Evolutionary conservation across 176 grass and related monocot species (phyloP).

Genomic region (Secale cereale): DNA sequence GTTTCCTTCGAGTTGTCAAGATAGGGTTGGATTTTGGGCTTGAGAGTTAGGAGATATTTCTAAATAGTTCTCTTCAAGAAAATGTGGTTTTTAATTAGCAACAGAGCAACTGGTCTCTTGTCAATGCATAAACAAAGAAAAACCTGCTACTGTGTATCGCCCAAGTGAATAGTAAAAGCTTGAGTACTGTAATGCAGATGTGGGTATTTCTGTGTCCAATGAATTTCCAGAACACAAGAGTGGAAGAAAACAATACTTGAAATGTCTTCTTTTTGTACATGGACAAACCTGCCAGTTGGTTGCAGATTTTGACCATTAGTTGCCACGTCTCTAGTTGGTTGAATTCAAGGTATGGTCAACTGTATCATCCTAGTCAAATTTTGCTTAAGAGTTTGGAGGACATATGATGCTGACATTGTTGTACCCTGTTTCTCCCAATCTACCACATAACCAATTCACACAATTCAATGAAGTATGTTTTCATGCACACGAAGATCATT

Average conservation of each 20-base stretch:
- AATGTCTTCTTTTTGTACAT: not conserved
- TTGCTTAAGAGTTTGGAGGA: not conserved
- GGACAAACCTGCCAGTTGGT: not conserved
- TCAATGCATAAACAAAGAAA: not conserved
- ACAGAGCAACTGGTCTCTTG: not conserved
- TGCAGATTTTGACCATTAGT: not conserved
- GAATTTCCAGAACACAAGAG: not conserved
- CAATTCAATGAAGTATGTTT: not conserved
- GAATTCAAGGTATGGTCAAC: slow-evolving; percentile 13
- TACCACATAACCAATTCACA: not conserved
- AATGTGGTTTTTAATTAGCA: not conserved
- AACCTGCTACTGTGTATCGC: not conserved
- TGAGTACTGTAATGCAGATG: not conserved
- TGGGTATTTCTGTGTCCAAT: not conserved
- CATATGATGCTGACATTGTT: not conserved
- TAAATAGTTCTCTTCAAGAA: not conserved
- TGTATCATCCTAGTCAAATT: not conserved
- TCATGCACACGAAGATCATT: not conserved
- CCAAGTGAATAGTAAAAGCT: not conserved
- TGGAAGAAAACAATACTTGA: not conserved
- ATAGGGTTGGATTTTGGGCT: not conserved
- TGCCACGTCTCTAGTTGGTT: not conserved
- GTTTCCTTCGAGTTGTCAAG: not conserved
- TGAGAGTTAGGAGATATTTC: not conserved
- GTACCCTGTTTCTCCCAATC: not conserved